A percentile compares a stretch with the other conserved stretches of the same genome.
These are phyloP conservation scores for Schizosaccharomyces cryophilus DNA, from an alignment of 805 yeast genomes.

Conservation along the genomic window DNA sequence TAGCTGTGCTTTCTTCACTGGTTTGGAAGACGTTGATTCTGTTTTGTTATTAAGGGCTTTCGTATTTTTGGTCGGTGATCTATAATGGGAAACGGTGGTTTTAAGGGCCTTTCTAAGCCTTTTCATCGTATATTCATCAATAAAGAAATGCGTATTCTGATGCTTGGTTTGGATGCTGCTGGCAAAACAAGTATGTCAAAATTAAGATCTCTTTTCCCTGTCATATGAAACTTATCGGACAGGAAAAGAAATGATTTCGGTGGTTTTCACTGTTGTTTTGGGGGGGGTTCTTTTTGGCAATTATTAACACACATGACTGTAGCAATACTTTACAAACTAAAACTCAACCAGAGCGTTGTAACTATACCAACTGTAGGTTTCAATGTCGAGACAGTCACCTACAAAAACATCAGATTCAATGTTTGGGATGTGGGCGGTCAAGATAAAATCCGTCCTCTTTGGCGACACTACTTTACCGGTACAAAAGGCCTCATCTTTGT, in stretches of 20 bases:
- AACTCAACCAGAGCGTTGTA: slow-evolving; percentile 21
- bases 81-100: background rate
- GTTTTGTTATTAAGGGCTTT: background rate
- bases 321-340: slow-evolving; percentile 51
- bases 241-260: too few species aligned
- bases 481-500: slow-evolving; percentile 81
- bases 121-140: background rate
- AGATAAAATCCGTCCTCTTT: slow-evolving; percentile 67
- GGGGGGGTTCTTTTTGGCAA: too few species aligned
- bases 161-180: slow-evolving; percentile 83
- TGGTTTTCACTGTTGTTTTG: too few species aligned
- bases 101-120: background rate
- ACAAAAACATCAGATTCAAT: slow-evolving; percentile 58
- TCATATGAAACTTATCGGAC: too few species aligned
- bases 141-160: slow-evolving; percentile 29
- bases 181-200: slow-evolving; percentile 43
- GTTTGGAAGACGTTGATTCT: background rate
- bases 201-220: background rate
- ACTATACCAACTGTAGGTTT: slow-evolving; percentile 53
- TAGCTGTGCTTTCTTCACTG: background rate
- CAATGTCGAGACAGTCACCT: slow-evolving; percentile 68
- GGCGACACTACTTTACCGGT: slow-evolving; percentile 91
- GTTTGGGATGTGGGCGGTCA: slow-evolving; percentile 96
- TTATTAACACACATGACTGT: background rate
- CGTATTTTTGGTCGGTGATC: background rate